Evolutionary conservation across 768 basidiomycete genomes (phyloP).

Genomic region (Leccinum arenicola): DNA sequence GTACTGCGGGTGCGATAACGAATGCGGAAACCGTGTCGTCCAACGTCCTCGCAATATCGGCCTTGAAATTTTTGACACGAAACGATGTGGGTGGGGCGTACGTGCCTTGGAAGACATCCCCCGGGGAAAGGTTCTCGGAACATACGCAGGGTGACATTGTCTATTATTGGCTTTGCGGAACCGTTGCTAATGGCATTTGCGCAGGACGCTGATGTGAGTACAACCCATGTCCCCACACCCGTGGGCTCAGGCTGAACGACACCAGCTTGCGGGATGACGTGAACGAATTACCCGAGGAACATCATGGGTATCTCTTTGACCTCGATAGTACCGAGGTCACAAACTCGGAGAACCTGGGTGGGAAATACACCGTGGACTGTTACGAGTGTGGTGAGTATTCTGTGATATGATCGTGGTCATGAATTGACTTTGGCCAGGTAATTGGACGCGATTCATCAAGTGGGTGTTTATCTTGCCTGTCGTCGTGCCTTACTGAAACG

Average conservation of each 20-base stretch:
- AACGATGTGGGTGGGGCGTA: constrained; percentile 62
- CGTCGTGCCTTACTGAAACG: constrained; percentile 4
- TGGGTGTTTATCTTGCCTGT: constrained; percentile 28
- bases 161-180: background rate
- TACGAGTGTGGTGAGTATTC: constrained; percentile 43
- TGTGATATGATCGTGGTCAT: background rate
- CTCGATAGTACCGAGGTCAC: constrained; percentile 54
- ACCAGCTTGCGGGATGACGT: constrained; percentile 45
- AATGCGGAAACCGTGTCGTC: constrained; percentile 59
- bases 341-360: constrained; percentile 31
- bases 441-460: constrained; percentile 79
- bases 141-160: constrained; percentile 61
- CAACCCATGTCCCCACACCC: background rate
- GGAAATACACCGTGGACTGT: constrained; percentile 55
- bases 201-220: constrained; percentile 47
- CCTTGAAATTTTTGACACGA: constrained; percentile 67
- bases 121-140: constrained; percentile 59
- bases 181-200: constrained; percentile 3
- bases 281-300: constrained; percentile 32
- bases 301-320: constrained; percentile 56
- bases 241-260: background rate
- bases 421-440: constrained; percentile 42
- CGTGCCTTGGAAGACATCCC: constrained; percentile 41
- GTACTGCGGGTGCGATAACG: constrained; percentile 43
- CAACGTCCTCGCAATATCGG: constrained; percentile 55